Evolutionary conservation across 441 rosid genomes (phyloP), one percentile per base, ranked within the genome.

Genomic region (Adansonia rubrostipa): DNA sequence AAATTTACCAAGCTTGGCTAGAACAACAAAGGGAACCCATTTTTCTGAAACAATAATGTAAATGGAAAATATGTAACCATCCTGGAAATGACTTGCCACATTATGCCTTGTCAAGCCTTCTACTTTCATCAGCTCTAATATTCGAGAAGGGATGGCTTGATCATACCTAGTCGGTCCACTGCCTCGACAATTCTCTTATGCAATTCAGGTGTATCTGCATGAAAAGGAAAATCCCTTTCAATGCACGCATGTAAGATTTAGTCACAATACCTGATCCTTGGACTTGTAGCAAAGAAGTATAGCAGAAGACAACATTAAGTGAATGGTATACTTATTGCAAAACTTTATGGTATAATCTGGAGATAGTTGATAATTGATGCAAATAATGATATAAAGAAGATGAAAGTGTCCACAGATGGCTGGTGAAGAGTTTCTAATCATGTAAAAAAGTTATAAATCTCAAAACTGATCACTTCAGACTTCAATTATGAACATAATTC

Each of bases 31-130:
- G 4, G 68, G 6, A 63, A 33, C 45, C 11, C 36, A 61, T 63
- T 33, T 10, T 63, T 28, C 33, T 28, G 45, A 63, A 33, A 63
- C 42, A 24, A 63, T 33, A 33, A 63, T 33, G 68, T 0, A 70
- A 66, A 51, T 69, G 33, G 19, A 40, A 71, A 67, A 36, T 15
- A 64, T 77, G 28, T 22, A 20, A 73, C 87, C 19, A 77, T 92
- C 99, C 97, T 96, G 99, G 71, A 96, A 97, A 84, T 96, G 99
- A 80, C 99, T 96, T 67, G 99, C 98, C 65, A 96, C 92, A 86
- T 96, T 94, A 80, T 96, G 98, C 88, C 99, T 89, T 11, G 99
- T 94, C 82, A 96, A 82, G 36, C 93, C 94, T 40, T 89, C 92
- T 76, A 91, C 98, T 88, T 96, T 93, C 99, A 96, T 96, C 68